Percentiles rank a stretch among this genome's conserved stretches.
These are phyloP conservation scores for Prunus kanzakura DNA, from an alignment of 306 rosid genomes.

Conservation along the genomic window DNA sequence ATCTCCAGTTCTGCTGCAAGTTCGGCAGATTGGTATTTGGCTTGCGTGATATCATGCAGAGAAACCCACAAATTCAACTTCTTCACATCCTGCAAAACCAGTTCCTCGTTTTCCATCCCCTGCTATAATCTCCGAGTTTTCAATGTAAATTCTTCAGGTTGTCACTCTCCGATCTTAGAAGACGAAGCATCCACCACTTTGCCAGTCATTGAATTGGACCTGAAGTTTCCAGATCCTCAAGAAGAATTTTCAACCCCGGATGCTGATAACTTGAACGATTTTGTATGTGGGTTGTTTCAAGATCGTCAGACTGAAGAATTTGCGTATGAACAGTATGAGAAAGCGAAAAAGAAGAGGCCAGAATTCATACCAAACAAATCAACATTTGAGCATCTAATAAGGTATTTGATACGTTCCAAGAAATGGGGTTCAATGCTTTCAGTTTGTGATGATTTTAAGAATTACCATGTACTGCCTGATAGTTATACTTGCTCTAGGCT, in stretches of 20 bases:
- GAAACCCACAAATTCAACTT: slow-evolving; percentile 8
- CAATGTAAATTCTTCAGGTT: slow-evolving; percentile 36
- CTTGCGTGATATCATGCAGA: slow-evolving; percentile 26
- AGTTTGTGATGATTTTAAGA: slow-evolving; percentile 45
- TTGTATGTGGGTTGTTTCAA: slow-evolving; percentile 47
- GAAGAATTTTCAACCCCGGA: slow-evolving; percentile 24
- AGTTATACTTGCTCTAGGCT: slow-evolving; percentile 46
- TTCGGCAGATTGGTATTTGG: slow-evolving; percentile 53
- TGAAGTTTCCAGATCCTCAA: slow-evolving; percentile 8
- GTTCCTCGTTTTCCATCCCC: slow-evolving; percentile 30
- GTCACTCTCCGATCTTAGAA: slow-evolving; percentile 52
- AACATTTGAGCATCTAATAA: slow-evolving; percentile 42
- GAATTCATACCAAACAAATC: slow-evolving; percentile 52
- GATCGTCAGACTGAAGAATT: slow-evolving; percentile 39
- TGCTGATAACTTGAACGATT: slow-evolving; percentile 37
- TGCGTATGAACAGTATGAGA: slow-evolving; percentile 52
- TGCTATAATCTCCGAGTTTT: slow-evolving; percentile 22
- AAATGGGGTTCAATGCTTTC: slow-evolving; percentile 45
- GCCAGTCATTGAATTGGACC: slow-evolving; percentile 30
- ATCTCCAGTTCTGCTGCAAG: slow-evolving; percentile 44
- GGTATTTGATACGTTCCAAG: slow-evolving; percentile 58
- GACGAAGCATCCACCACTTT: slow-evolving; percentile 28
- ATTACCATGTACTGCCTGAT: slow-evolving; percentile 54
- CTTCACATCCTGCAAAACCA: slow-evolving; percentile 29
- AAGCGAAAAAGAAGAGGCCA: slow-evolving; percentile 47